phyloP scores from a whole-genome alignment of 2,329 filamentous ascomycete species.

The Sporothrix euskadiensis region DNA sequence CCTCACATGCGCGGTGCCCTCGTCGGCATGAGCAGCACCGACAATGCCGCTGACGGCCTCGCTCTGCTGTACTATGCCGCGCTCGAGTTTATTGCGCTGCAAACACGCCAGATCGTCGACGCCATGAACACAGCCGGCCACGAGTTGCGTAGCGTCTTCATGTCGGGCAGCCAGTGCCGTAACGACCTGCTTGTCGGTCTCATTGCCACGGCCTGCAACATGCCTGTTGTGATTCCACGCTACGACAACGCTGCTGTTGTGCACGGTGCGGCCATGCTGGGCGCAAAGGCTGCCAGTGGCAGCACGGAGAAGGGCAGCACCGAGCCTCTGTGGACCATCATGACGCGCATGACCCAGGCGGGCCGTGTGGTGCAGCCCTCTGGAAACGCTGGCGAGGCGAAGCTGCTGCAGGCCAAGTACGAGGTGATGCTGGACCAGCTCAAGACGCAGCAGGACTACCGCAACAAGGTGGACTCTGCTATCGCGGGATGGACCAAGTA shows the following conservation, averaged over 20 bases:
- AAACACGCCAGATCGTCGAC: slow-evolving; percentile 93
- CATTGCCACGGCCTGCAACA: slow-evolving; percentile 83
- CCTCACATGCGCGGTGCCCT: slow-evolving; percentile 88
- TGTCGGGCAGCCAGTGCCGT: slow-evolving; percentile 97
- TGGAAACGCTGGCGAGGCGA: slow-evolving; percentile 70
- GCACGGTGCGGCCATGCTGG: slow-evolving; percentile 97
- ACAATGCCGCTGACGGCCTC: slow-evolving; percentile 80
- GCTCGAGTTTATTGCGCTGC: slow-evolving; percentile 97
- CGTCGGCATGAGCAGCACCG: slow-evolving; percentile 75
- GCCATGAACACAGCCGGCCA: slow-evolving; percentile 92
- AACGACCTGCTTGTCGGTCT: slow-evolving; percentile 90
- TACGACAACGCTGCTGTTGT: slow-evolving; percentile 96
- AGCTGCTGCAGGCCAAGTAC: slow-evolving; percentile 84
- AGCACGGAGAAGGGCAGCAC: slow-evolving; percentile 74
- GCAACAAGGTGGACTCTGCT: slow-evolving; percentile 71
- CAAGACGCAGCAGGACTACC: slow-evolving; percentile 78
- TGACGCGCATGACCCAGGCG: slow-evolving; percentile 96
- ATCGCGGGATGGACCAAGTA: slow-evolving; percentile 42
- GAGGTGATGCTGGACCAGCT: slow-evolving; percentile 94
- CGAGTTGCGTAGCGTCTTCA: slow-evolving; percentile 89
- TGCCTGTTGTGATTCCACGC: slow-evolving; percentile 89
- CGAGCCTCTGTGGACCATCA: slow-evolving; percentile 91
- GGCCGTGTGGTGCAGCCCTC: slow-evolving; percentile 79
- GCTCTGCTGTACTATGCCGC: slow-evolving; percentile 92
- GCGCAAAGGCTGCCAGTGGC: slow-evolving; percentile 91